Evolutionary conservation across 2,329 filamentous ascomycete genomes (phyloP), one percentile per base, ranked within the genome.

Genomic region (Arthrinium puccinioides): DNA sequence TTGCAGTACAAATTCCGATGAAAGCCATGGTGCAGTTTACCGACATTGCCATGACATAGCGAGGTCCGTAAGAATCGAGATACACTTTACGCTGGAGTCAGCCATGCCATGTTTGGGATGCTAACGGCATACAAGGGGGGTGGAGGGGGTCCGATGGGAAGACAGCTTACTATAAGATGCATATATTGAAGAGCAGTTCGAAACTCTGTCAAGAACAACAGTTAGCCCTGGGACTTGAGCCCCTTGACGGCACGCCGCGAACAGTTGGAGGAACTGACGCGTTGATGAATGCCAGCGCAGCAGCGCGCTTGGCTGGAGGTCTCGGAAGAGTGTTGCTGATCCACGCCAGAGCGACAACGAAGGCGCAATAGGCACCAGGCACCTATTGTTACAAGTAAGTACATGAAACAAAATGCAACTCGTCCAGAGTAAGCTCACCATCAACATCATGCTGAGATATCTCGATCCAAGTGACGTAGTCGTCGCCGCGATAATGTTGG

Each of bases 251-350:
- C n/a, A n/a, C n/a, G n/a, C n/a, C n/a, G n/a, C n/a, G n/a, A n/a
- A n/a, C n/a, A n/a, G n/a, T n/a, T n/a, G n/a, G n/a, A n/a, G n/a
- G n/a, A n/a, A n/a, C n/a, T n/a, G n/a, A n/a, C 3, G 80, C 79
- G 52, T 90, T 90, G 59, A 89, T 86, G 43, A 82, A 79, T 1
- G 84, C 85, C 5, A 90, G 57, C 0, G 82, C 83, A 0, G 82
- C 67, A 2, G 69, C 69, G 42, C 83, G 74, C 63, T 89, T 89
- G 3, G 84, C 79, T 0, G 84, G 82, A 4, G 86, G 85, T 5
- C 84, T 74, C 1, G 84, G 84, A 36, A 90, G 69, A 2, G 79
- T 82, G 53, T 84, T 86, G 32, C 74, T 78, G 45, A 89, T 87
- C 85, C 85, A 92, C 3, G 79, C 74, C 4, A 86, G 64, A 2